These are phyloP conservation scores for Mycena venus DNA, from an alignment of 768 basidiomycete species.

Conservation along the genomic window DNA sequence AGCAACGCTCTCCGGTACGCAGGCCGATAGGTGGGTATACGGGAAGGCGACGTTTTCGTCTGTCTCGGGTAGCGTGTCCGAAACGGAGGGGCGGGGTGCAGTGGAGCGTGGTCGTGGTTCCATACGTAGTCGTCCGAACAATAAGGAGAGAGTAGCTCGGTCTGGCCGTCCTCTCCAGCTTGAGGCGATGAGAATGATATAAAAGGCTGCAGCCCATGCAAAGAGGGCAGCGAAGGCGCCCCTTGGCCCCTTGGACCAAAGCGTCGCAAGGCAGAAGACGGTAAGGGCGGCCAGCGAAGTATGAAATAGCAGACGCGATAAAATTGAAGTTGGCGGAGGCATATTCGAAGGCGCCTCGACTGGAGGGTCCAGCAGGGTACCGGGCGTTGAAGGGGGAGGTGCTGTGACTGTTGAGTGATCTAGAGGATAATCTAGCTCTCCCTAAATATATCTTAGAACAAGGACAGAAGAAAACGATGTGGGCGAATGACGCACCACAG, in stretches of 20 bases:
- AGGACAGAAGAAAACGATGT: slow-evolving; percentile 23
- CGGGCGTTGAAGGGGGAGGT: slow-evolving; percentile 63
- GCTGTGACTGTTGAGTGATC: slow-evolving; percentile 67
- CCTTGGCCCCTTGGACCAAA: slow-evolving; percentile 69
- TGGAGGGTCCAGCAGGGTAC: slow-evolving; percentile 43
- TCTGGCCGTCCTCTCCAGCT: slow-evolving; percentile 73
- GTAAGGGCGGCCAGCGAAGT: slow-evolving; percentile 69
- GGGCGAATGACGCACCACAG: slow-evolving; percentile 65
- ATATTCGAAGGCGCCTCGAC: slow-evolving; percentile 14
- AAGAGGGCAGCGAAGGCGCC: slow-evolving; percentile 76
- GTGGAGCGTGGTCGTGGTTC: slow-evolving; percentile 35
- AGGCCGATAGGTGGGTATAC: slow-evolving; percentile 80
- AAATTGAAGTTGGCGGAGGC: slow-evolving; percentile 47
- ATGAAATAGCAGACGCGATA: slow-evolving; percentile 69
- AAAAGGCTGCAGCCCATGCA: slow-evolving; percentile 71
- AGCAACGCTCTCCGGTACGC: slow-evolving; percentile 61
- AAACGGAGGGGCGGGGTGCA: slow-evolving; percentile 51
- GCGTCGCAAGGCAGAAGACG: slow-evolving; percentile 66
- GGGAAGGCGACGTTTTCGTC: slow-evolving; percentile 48
- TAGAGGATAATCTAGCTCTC: slow-evolving; percentile 80
- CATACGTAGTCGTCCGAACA: slow-evolving; percentile 60
- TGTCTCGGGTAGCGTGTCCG: slow-evolving; percentile 57
- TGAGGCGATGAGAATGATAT: slow-evolving; percentile 62
- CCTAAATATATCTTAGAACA: slow-evolving; percentile 54
- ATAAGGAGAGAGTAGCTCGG: slow-evolving; percentile 67